These are phyloP conservation scores for Umbelopsis sp. DNA, from an alignment of 371 early-diverging fungal genomes.

Conservation along the genomic window DNA sequence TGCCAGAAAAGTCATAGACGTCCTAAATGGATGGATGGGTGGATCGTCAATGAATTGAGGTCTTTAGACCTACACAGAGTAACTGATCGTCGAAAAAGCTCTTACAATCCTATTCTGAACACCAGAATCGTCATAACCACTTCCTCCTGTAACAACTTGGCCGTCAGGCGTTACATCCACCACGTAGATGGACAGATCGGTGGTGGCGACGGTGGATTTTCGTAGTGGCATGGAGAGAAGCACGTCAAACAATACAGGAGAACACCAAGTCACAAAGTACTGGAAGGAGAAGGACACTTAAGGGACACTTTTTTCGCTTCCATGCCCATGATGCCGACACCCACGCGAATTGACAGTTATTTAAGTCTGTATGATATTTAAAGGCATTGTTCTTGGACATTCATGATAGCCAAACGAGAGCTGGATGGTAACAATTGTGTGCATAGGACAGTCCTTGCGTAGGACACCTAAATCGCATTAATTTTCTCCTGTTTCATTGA, in stretches of 20 bases:
- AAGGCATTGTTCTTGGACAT: too few relatives aligned
- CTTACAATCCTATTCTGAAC: constrained; percentile 14
- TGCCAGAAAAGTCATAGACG: constrained; percentile 9
- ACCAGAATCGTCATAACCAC: neutral
- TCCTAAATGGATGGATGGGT: neutral
- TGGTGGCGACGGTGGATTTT: neutral
- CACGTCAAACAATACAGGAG: constrained; percentile 7
- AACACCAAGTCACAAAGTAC: neutral
- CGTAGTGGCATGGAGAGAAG: neutral
- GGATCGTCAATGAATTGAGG: too few relatives aligned
- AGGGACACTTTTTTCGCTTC: too few relatives aligned
- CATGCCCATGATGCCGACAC: too few relatives aligned
- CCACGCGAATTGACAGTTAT: too few relatives aligned
- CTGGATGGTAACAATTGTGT: too few relatives aligned
- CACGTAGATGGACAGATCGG: constrained; percentile 9
- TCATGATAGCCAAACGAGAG: too few relatives aligned
- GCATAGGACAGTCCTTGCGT: too few relatives aligned
- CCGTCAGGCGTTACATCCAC: constrained; percentile 8
- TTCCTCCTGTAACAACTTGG: neutral
- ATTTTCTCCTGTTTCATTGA: too few relatives aligned
- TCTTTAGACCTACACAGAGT: neutral
- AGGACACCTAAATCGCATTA: too few relatives aligned
- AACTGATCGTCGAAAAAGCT: neutral
- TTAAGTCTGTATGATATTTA: too few relatives aligned
- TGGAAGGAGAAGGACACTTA: too few relatives aligned